Percentiles rank a stretch among this genome's conserved stretches.
phyloP scores from a whole-genome alignment of 73 alveolate genomes.

The Blepharisma stoltei region DNA sequence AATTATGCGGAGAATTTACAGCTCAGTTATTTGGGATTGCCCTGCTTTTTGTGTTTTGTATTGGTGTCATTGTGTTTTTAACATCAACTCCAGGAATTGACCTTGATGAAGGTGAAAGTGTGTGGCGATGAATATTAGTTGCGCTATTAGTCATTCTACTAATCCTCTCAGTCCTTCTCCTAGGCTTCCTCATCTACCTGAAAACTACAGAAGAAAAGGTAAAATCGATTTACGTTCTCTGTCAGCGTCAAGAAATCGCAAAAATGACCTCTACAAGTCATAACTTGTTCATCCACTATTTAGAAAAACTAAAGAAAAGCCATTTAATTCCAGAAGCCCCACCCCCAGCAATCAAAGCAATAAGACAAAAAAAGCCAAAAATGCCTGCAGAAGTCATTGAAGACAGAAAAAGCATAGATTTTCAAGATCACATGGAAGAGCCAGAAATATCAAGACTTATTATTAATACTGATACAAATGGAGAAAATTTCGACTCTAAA shows the following conservation, averaged over 20 bases:
- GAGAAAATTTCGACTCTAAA: constrained; percentile 19
- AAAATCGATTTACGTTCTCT: not conserved
- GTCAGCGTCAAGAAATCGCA: constrained; percentile 21
- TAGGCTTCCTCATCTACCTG: not conserved
- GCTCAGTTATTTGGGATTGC: no score
- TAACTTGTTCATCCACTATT: not conserved
- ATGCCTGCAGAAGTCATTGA: no score
- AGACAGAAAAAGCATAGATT: not conserved
- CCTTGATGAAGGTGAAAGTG: not conserved
- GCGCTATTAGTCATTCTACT: not conserved
- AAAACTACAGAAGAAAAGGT: not conserved
- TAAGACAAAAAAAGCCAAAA: no score
- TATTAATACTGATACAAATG: constrained; percentile 7
- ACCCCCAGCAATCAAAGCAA: not conserved
- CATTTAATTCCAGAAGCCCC: not conserved
- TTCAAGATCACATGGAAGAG: not conserved
- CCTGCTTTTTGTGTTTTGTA: not conserved
- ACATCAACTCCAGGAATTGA: not conserved
- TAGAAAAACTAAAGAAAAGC: not conserved
- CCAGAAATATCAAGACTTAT: not conserved
- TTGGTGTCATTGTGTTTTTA: not conserved
- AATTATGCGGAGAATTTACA: no score
- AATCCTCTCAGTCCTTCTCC: not conserved
- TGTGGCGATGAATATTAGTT: not conserved
- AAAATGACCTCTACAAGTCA: constrained; percentile 2